Conservation (phyloP, 192 early-diverging fungal species). For the Kappamyces sp. region DNA sequence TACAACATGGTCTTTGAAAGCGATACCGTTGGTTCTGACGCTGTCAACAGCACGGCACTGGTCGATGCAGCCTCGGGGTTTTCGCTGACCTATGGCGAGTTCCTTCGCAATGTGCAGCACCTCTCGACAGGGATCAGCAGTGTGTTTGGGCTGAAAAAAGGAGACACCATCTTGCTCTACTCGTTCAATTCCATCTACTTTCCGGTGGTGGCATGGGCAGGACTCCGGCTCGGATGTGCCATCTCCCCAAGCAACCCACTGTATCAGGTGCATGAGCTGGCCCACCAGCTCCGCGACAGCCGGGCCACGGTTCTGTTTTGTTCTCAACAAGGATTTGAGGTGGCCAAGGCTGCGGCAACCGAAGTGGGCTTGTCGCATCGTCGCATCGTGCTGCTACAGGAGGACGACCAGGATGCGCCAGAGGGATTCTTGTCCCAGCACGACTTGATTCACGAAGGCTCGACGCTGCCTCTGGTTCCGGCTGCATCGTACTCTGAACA, state of each 20-base stretch:
- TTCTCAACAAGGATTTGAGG: slow-evolving; percentile 13
- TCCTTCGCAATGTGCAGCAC: slow-evolving; percentile 33
- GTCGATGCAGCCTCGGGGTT: slow-evolving; percentile 48
- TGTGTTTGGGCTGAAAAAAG: slow-evolving; percentile 52
- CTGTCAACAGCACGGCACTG: slow-evolving; percentile 4
- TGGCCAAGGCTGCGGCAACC: slow-evolving; percentile 24
- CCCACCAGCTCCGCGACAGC: slow-evolving; percentile 69
- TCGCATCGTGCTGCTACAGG: slow-evolving; percentile 22
- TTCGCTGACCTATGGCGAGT: slow-evolving; percentile 38
- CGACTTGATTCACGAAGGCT: slow-evolving; percentile 17
- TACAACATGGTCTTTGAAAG: too few species aligned
- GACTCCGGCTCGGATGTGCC: slow-evolving; percentile 55
- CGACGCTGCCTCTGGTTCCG: too few species aligned
- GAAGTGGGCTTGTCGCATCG: slow-evolving; percentile 23
- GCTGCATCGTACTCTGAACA: slow-evolving; percentile 25
- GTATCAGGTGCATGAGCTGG: slow-evolving; percentile 74
- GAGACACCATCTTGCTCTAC: slow-evolving; percentile 65
- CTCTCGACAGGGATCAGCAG: slow-evolving; percentile 47
- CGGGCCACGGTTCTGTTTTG: slow-evolving; percentile 63
- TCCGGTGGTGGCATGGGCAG: slow-evolving; percentile 56
- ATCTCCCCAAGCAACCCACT: slow-evolving; percentile 76
- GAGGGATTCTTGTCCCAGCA: slow-evolving; percentile 19
- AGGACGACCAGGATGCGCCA: too few species aligned
- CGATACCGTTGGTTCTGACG: too few species aligned
- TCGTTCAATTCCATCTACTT: slow-evolving; percentile 65